phyloP scores from a whole-genome alignment of 345 rosid species.

The Odontarrhena argentea region DNA sequence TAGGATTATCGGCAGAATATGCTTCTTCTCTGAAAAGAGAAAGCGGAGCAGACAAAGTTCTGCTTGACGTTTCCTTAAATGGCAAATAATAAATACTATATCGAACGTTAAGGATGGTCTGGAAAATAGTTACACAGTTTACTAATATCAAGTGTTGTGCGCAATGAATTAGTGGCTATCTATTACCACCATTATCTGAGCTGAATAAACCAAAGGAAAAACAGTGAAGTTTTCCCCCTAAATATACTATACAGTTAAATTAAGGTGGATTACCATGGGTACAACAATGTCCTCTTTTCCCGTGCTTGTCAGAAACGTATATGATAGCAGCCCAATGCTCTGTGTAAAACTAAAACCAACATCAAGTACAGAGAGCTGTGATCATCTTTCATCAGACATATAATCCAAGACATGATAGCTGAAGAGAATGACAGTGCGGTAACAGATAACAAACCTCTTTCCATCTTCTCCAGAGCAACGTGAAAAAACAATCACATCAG shows the following conservation, averaged over 20 bases:
- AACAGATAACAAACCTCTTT: slow-evolving; percentile 50
- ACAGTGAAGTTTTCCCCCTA: not conserved
- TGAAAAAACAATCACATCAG: slow-evolving; percentile 96
- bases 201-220: not conserved
- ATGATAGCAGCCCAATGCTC: slow-evolving; percentile 91
- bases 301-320: slow-evolving; percentile 83
- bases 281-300: slow-evolving; percentile 97
- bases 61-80: not conserved
- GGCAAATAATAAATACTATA: not conserved
- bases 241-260: not conserved
- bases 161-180: not conserved
- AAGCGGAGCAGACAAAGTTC: not conserved
- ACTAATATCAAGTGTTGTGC: slow-evolving; percentile 3
- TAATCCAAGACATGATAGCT: not conserved
- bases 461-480: slow-evolving; percentile 67
- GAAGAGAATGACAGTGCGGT: not conserved
- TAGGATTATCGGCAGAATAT: slow-evolving; percentile 3
- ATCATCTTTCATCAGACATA: not conserved
- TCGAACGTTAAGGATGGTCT: not conserved
- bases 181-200: not conserved
- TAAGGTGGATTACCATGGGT: slow-evolving; percentile 73
- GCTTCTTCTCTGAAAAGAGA: not conserved
- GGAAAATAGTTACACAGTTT: not conserved
- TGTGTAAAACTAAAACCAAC: slow-evolving; percentile 65
- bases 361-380: slow-evolving; percentile 33